These are phyloP conservation scores for Umbellularia californica DNA, from an alignment of 164 flowering plant species.

Conservation along the genomic window DNA sequence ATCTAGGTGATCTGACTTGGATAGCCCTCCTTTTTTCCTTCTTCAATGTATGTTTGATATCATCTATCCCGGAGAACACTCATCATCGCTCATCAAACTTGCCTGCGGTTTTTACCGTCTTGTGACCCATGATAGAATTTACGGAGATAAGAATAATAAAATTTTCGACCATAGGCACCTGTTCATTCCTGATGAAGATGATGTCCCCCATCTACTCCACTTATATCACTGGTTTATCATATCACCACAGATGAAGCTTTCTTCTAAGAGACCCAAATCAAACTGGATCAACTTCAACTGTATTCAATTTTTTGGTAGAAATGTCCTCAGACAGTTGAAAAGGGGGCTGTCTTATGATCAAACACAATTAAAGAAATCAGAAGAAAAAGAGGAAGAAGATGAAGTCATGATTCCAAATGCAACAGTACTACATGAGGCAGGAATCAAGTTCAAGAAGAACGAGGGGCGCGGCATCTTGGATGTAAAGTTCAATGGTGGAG, in stretches of 20 bases:
- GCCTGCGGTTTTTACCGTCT: neutral
- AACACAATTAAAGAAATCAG: neutral
- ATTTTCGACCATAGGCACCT: neutral
- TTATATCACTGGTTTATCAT: neutral
- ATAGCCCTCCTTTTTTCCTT: constrained; percentile 3
- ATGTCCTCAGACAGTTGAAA: neutral
- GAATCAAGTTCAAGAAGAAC: constrained; percentile 7
- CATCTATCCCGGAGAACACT: neutral
- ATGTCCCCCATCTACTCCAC: neutral
- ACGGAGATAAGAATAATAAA: too few species aligned
- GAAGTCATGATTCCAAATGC: neutral
- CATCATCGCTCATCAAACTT: neutral
- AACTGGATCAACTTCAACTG: neutral
- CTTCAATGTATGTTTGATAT: neutral
- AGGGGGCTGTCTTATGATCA: neutral
- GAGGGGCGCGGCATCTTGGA: constrained; percentile 14
- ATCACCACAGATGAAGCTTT: neutral
- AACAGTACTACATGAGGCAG: neutral
- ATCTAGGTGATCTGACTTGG: neutral
- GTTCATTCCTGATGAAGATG: too few species aligned
- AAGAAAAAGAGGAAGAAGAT: neutral
- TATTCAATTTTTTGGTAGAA: neutral
- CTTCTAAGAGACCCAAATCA: neutral
- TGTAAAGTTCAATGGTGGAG: constrained; percentile 17
- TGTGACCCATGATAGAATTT: neutral